Base-by-base conservation (phyloP, 768 basidiomycete genomes). In the Termitomyces sp. region DNA sequence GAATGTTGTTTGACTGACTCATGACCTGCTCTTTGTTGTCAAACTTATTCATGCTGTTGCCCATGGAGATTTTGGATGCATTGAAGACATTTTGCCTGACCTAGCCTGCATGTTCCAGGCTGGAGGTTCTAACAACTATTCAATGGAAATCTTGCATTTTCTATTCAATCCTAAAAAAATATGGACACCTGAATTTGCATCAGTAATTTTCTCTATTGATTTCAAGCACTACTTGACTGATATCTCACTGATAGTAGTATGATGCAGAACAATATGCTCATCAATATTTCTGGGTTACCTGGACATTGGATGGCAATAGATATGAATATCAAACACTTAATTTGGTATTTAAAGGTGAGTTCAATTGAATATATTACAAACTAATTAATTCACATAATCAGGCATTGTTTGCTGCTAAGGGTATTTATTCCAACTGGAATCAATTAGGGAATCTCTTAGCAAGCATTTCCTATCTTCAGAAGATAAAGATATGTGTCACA, bases 251-350 rank as follows among this genome's bases (percentile, higher is more conserved):
- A 40, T 55, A 78, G 75, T 0, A 65, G 78, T 40, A 73, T 79
- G 1, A 74, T 77, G 67, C 65, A 68, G 0, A 73, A 78, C 55
- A 73, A 68, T 28, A 73, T 74, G 70, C 64, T 79, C 0, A 52
- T 78, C 16, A 76, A 77, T 38, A 24, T 67, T 0, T 69, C 70
- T 0, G 75, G 77, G 0, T 56, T 72, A 1, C 60, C 69, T 8
- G 74, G 75, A 1, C 74, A 77, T 51, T 68, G 60, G 1, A 78
- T 78, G 75, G 63, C 60, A 0, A 67, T 76, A 7, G 73, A 78
- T 42, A 7, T 74, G 4, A 78, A 79, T 52, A 76, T 78, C 1
- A 73, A 78, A 38, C 77, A 79, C 59, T 45, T 71, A 0, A 76
- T 77, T 48, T 48, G 69, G 0, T 69, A 73, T 58, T 40, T 76